phyloP scores from a whole-genome alignment of 2,329 filamentous ascomycete species.

The Fusarium equiseti region DNA sequence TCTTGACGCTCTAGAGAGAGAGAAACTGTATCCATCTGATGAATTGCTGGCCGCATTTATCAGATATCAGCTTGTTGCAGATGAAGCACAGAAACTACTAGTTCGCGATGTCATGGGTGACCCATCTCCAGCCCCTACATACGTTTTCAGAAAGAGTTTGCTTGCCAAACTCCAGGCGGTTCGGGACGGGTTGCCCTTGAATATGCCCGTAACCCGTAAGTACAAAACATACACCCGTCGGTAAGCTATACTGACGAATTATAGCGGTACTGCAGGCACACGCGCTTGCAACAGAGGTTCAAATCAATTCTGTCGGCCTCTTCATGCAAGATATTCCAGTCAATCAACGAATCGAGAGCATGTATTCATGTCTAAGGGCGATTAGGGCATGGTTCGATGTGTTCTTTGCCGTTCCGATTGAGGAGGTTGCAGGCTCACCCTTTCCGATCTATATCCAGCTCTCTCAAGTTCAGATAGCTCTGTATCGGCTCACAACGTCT shows the following conservation, averaged over 20 bases:
- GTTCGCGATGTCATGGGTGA: slow-evolving; percentile 49
- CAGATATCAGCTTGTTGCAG: slow-evolving; percentile 55
- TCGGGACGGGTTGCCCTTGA: slow-evolving; percentile 40
- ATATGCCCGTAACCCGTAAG: slow-evolving; percentile 48
- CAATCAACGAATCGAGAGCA: slow-evolving; percentile 49
- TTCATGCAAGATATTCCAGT: slow-evolving; percentile 51
- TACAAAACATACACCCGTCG: background rate
- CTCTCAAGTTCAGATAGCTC: slow-evolving; percentile 52
- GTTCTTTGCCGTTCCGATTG: slow-evolving; percentile 50
- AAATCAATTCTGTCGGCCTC: slow-evolving; percentile 51
- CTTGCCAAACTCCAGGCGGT: slow-evolving; percentile 48
- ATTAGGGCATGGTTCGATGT: slow-evolving; percentile 54
- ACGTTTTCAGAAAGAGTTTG: slow-evolving; percentile 51
- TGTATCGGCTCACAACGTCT: slow-evolving; percentile 56
- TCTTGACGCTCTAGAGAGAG: slow-evolving; percentile 59
- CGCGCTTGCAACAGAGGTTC: slow-evolving; percentile 48
- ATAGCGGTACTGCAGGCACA: slow-evolving; percentile 51
- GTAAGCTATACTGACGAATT: slow-evolving; percentile 10
- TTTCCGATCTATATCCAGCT: slow-evolving; percentile 53
- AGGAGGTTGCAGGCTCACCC: slow-evolving; percentile 50
- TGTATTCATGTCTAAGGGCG: slow-evolving; percentile 54
- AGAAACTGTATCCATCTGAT: slow-evolving; percentile 63
- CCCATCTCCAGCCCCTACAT: slow-evolving; percentile 47
- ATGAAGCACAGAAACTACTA: slow-evolving; percentile 53
- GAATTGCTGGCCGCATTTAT: slow-evolving; percentile 56